Conservation (phyloP, 495 filamentous ascomycete genomes). For the Neurospora sublineolata region DNA sequence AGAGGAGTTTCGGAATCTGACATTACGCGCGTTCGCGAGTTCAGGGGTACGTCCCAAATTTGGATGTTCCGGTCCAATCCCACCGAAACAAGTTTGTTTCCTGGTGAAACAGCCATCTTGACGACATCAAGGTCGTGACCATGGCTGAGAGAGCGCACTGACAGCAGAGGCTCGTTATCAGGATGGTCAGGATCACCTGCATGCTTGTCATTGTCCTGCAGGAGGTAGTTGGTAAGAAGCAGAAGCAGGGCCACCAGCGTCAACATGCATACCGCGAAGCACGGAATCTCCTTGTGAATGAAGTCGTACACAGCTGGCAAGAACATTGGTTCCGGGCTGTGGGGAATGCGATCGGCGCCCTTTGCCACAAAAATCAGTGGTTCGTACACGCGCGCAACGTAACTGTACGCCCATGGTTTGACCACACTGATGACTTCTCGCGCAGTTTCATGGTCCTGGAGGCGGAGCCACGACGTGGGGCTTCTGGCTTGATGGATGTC, state of each 20-base stretch:
- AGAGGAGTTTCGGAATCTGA: conserved; percentile 25
- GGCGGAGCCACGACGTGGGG: conserved; percentile 55
- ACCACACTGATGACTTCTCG: conserved; percentile 56
- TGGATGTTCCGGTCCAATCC: conserved; percentile 52
- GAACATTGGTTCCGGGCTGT: conserved; percentile 28
- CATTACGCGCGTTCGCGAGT: conserved; percentile 26
- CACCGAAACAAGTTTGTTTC: conserved; percentile 52
- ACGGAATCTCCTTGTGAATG: conserved; percentile 42
- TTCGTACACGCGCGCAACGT: conserved; percentile 55
- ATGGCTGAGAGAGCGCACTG: conserved; percentile 42
- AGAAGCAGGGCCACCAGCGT: conserved; percentile 44
- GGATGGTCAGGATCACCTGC: conserved; percentile 19
- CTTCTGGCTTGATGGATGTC: conserved; percentile 56
- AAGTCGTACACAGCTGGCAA: conserved; percentile 46
- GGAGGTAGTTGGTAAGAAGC: conserved; percentile 54
- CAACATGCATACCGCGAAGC: conserved; percentile 43
- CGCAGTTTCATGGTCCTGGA: conserved; percentile 65
- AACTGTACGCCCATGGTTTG: conserved; percentile 52
- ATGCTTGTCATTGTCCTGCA: conserved; percentile 40
- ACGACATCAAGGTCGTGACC: conserved; percentile 55
- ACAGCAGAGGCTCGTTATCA: conserved; percentile 41
- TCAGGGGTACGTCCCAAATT: conserved; percentile 44
- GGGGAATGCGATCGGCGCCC: conserved; percentile 46
- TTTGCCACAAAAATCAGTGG: conserved; percentile 56
- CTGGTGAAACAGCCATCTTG: conserved; percentile 42